Evolutionary conservation across 2,329 filamentous ascomycete species (phyloP), one percentile per base, ranked within the genome.

Genomic region (Trichophyton simii): DNA sequence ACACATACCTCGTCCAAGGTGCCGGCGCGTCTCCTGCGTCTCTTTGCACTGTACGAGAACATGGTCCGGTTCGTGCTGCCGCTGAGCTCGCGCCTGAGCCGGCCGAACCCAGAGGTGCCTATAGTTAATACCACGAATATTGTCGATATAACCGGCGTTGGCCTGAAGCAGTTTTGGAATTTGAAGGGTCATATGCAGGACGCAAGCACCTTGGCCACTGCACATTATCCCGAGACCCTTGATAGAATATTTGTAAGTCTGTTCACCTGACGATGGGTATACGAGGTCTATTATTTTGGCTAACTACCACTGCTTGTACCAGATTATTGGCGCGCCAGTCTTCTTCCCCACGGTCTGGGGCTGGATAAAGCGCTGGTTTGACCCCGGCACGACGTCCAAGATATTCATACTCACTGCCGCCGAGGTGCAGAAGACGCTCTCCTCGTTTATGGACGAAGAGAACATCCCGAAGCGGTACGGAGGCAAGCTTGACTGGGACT

Each of bases 361-460:
- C 66, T 96, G 91, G 90, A 83, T 95, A 76, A 95, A 95, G 80
- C 87, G 88, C 70, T 96, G 91, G 91, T 96, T 96, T 70, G 88
- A 91, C 76, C 91, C 91, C 5, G 90, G 91, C 64, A 96, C 92
- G 38, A 89, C 91, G 2, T 94, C 89, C 69, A 97, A 97, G 78
- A 96, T 97, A 72, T 96, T 95, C 73, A 94, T 97, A 68, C 83
- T 97, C 60, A 80, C 81, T 57, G 78, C 83, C 7, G 71, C 82
- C 61, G 89, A 95, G 73, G 87, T 95, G 60, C 82, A 86, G 67
- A 78, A 86, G 15, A 92, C 89, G 1, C 83, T 97, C 28, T 82
- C 86, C 65, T 79, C 83, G 60, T 96, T 92, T 75, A 90, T 97
- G 71, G 87, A 95, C 60, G 80, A 83, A 0, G 80, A 83, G 60